Base-by-base conservation (phyloP, 495 filamentous ascomycete genomes). In the Aspergillus homomorphus region DNA sequence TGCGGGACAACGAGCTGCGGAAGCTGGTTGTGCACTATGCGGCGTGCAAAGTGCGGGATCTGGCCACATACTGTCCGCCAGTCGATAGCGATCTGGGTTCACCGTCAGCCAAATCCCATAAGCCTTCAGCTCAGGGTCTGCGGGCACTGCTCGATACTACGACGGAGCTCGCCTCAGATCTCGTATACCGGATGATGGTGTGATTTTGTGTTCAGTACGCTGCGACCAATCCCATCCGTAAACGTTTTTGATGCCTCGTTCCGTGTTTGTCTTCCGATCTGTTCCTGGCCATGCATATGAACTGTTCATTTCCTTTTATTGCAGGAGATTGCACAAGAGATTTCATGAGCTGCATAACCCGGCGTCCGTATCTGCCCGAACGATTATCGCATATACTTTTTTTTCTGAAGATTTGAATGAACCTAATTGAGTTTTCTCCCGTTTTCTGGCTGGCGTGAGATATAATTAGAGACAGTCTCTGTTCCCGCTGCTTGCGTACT, bases 151-250 rank as follows among this genome's bases (percentile, higher is more conserved):
- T 79, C 60, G 76, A 79, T 56, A 63, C 60, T 51, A 74, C 70
- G 33, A 69, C 75, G 4, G 76, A 79, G 62, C 58, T 79, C 59
- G 76, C 72, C 43, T 75, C 73, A 52, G 76, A 79, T 68, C 63
- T 79, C 65, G 70, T 79, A n/a, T 79, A 77, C 51, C 74, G 75
- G 7, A 76, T 77, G 73, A 74, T 79, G 69, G 73, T 73, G 71
- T 73, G 61, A 69, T 49, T n/a, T 44, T 19, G 44, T 18, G 12
- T 14, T 33, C 18, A 4, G 28, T n/a, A 14, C 46, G 18, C 38
- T 54, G 43, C 12, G 15, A 28, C 18, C 12, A 18, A 16, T 23
- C n/a, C 48, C 48, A 28, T 18, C 30, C 48, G 15, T 51, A 21
- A 21, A 12, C 19, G 10, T 46, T 3, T 21, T 46, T 12, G 10